Base-by-base conservation (phyloP, 306 rosid genomes). In the Quercus mongolica region DNA sequence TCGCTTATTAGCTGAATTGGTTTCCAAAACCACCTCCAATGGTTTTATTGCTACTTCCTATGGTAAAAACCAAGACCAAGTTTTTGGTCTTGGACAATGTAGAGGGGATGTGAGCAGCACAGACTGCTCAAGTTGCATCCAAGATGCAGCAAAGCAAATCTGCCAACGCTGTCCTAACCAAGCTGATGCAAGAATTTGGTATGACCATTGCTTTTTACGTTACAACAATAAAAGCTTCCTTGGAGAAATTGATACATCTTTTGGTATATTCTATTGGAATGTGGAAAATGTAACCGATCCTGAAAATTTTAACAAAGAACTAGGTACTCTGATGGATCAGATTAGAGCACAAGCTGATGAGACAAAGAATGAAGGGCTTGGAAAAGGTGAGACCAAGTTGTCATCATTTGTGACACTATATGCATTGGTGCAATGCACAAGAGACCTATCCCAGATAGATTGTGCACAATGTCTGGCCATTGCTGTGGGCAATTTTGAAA, bases 391-490 rank as follows among this genome's bases (percentile, higher is more conserved):
- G 74, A n/a, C 78, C 3, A 55, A 44, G 18, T 31, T 92, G 67
- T 83, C 97, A 0, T 55, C 85, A 19, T 82, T 86, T 74, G 63
- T 77, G 76, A 90, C 97, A 61, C 90, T 90, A 5, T 87, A 92
- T 83, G 97, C 82, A 0, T 83, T 92, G 73, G 97, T 78, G 31
- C 92, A 92, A 17, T 92, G 97, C 82, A 90, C 94, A 25, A 84
- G 94, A 81, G 94, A 92, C 83, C 19, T 92, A n/a, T 38, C 94
- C 49, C 75, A 57, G 51, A 4, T 77, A 56, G 46, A 58, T 10
- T 92, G 92, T 74, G 83, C 97, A 80, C 92, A 88, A 80, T 92
- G 94, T 81, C 79, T 92, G 87, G 88, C 91, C 74, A 79, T 77
- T 84, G 91, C 91, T 44, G 92, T 87, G 55, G 86, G 28, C 25